Percentiles rank a stretch among this genome's conserved stretches.
Evolutionary conservation across 306 rosid species (phyloP).

Genomic region (Trifolium fragiferum): DNA sequence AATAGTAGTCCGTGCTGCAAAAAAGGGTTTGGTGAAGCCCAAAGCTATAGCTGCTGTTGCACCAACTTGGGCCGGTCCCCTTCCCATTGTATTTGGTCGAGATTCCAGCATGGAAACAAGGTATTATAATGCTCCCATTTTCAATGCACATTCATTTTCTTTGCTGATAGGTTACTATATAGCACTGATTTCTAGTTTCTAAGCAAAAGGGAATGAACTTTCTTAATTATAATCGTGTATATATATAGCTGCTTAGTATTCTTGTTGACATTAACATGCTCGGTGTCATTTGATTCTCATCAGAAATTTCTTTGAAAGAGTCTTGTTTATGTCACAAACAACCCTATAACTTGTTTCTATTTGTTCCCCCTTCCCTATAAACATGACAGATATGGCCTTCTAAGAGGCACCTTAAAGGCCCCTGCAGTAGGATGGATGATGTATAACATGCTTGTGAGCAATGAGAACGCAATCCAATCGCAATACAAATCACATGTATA

Average conservation of each 20-base stretch:
- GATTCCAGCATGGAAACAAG: conserved; percentile 93
- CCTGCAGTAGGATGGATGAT: conserved; percentile 99
- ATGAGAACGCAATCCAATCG: conserved; percentile 84
- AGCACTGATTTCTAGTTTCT: background rate
- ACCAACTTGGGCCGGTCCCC: conserved; percentile 98
- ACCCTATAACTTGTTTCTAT: conserved; percentile 30
- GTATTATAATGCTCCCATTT: conserved; percentile 48
- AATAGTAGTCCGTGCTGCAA: conserved; percentile 74
- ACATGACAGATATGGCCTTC: conserved; percentile 75
- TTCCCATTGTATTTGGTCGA: conserved; percentile 94
- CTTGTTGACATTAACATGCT: conserved; percentile 12
- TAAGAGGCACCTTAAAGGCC: conserved; percentile 86
- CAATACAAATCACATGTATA: conserved; percentile 95
- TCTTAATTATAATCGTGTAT: background rate
- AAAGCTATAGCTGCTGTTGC: conserved; percentile 89
- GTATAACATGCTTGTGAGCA: conserved; percentile 94
- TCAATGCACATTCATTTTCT: background rate
- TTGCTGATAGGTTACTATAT: background rate
- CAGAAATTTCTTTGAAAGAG: conserved; percentile 1
- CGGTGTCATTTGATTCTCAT: conserved; percentile 13
- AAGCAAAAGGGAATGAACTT: background rate
- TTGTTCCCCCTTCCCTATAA: conserved; percentile 24
- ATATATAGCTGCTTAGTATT: background rate
- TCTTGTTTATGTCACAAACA: background rate
- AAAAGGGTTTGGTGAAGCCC: conserved; percentile 78